Evolutionary conservation across 2,329 filamentous ascomycete genomes (phyloP).

Genomic region (Fusarium concolor): DNA sequence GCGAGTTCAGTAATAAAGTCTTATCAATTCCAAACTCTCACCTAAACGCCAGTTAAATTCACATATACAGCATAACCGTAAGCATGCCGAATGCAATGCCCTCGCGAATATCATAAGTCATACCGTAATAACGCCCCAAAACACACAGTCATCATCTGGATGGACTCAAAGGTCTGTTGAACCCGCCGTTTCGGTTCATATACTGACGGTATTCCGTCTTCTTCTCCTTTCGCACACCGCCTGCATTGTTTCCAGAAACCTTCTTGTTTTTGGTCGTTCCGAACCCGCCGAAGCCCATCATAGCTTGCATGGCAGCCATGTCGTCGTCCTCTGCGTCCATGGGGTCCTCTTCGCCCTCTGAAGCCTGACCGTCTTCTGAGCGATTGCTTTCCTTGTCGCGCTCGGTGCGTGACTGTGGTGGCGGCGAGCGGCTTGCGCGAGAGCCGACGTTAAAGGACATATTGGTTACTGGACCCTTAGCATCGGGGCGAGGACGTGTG

Average conservation of each 20-base stretch:
- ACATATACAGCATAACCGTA: neutral
- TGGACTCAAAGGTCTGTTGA: constrained; percentile 81
- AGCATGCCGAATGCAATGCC: neutral
- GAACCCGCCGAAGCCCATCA: constrained; percentile 93
- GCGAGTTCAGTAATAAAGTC: neutral
- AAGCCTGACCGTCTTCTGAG: constrained; percentile 21
- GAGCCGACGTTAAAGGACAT: constrained; percentile 53
- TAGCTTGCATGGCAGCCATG: constrained; percentile 78
- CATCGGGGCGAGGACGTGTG: constrained; percentile 50
- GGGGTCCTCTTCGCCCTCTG: constrained; percentile 29
- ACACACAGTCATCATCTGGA: constrained; percentile 47
- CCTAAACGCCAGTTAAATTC: neutral
- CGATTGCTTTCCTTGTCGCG: constrained; percentile 33
- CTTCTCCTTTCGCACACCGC: constrained; percentile 89
- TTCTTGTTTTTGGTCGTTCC: constrained; percentile 89
- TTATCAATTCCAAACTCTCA: neutral
- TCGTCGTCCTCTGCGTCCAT: constrained; percentile 68
- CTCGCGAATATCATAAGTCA: constrained; percentile 8
- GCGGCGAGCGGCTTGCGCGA: constrained; percentile 45
- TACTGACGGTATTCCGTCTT: constrained; percentile 96
- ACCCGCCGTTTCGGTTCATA: constrained; percentile 87
- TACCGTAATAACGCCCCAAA: neutral
- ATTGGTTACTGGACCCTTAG: constrained; percentile 33
- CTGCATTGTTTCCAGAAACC: constrained; percentile 86
- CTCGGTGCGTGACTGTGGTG: constrained; percentile 21